Conservation (phyloP, 257 asterid genomes). For the Jacaranda mimosifolia region DNA sequence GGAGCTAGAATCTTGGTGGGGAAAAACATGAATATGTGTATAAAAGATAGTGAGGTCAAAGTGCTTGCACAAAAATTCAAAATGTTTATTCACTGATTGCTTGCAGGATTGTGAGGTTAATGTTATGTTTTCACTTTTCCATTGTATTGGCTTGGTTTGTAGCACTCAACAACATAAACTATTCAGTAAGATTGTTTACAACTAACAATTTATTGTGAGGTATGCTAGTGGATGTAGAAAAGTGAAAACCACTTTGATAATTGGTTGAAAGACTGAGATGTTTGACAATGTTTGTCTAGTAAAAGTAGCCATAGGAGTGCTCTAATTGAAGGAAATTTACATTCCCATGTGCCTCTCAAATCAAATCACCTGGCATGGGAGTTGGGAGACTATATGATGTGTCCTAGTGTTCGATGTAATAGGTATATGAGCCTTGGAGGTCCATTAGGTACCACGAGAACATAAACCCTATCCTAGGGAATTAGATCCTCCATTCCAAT, state of each 20-base stretch:
- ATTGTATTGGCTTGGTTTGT: neutral
- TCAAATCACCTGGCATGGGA: too few relatives aligned
- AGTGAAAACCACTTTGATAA: neutral
- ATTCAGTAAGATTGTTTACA: neutral
- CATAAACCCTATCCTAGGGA: too few relatives aligned
- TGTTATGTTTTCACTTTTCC: neutral
- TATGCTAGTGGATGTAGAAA: neutral
- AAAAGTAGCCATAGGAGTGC: neutral
- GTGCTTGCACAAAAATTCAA: neutral
- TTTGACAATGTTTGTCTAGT: neutral
- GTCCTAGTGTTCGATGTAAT: too few relatives aligned
- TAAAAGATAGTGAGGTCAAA: neutral
- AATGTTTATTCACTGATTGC: neutral
- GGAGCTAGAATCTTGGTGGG: neutral
- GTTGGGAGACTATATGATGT: too few relatives aligned
- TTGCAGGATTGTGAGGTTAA: neutral
- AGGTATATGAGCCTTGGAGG: too few relatives aligned
- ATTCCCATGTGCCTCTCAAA: too few relatives aligned
- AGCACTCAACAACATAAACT: neutral
- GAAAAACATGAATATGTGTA: neutral
- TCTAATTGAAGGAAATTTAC: neutral
- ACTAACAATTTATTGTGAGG: neutral
- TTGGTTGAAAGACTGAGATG: neutral
- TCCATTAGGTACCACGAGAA: too few relatives aligned
- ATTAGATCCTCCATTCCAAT: too few relatives aligned